Evolutionary conservation across 2,329 filamentous ascomycete species (phyloP).

Genomic region (Elsinoe perseae): DNA sequence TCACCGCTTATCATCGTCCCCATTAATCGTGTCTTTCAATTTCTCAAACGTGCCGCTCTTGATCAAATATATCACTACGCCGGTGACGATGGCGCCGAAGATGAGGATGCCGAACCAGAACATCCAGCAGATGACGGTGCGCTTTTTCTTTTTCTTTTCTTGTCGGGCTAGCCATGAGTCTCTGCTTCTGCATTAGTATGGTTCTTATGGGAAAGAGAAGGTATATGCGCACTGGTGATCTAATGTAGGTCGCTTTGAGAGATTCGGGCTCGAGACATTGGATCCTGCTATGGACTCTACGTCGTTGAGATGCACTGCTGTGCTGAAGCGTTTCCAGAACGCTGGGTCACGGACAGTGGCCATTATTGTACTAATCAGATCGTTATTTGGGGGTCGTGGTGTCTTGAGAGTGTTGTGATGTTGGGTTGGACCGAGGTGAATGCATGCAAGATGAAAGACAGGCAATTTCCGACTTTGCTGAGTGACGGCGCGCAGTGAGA

Average conservation of each 20-base stretch:
- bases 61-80: conserved; percentile 40
- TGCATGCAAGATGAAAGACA: too few relatives aligned
- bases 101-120: conserved; percentile 43
- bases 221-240: conserved; percentile 37
- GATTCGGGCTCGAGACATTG: conserved; percentile 1
- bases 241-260: conserved; percentile 20
- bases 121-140: conserved; percentile 41
- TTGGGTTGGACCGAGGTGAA: too few relatives aligned
- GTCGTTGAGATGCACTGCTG: conserved; percentile 47
- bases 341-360: conserved; percentile 48
- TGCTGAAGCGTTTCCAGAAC: conserved; percentile 55
- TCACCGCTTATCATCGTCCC: background rate
- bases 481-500: too few relatives aligned
- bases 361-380: too few relatives aligned
- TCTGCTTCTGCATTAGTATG: conserved; percentile 29
- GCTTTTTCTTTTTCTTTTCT: conserved; percentile 40
- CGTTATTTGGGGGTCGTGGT: too few relatives aligned
- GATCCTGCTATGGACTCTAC: conserved; percentile 33
- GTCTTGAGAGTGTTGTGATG: too few relatives aligned
- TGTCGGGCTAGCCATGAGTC: conserved; percentile 48
- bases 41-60: conserved; percentile 23
- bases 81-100: conserved; percentile 39
- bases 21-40: conserved; percentile 8
- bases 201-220: background rate
- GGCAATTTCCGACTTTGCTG: too few relatives aligned